Base-by-base conservation (phyloP, 192 early-diverging fungal genomes). In the Backusella circina region DNA sequence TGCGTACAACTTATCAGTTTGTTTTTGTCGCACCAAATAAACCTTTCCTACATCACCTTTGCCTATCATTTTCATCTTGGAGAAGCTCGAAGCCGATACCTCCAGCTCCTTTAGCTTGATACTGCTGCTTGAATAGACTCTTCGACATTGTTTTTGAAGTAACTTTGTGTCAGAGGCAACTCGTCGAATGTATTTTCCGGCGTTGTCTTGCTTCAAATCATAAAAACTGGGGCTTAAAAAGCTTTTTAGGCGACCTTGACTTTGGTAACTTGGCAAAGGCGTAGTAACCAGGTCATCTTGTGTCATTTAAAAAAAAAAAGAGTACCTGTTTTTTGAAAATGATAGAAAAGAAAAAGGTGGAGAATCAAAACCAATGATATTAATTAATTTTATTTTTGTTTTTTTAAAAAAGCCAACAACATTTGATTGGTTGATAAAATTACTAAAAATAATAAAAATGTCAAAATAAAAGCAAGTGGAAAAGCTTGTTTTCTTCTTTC, bases 1-100 rank as follows among this genome's bases (percentile, higher is more conserved):
- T 9, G 97, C 98, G 84, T 92, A 99, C 18, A 97, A 88, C 71
- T 90, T 90, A 67, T 88, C 89, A 0, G 89, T 86, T 50, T 91
- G 89, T 78, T 96, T 96, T 78, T 93, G 89, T 50, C 90, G 89
- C 54, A 99, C 97, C 78, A 99, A 85, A 77, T 96, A 99, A 12
- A 99, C 97, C 77, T 94, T 96, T 26, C 97, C 97, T 33, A 99
- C 97, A 77, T 98, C 97, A 44, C 97, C 97, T 79, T 97, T 97
- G 66, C 97, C 97, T 30, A 99, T 87, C 72, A 99, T 76, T 82
- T 92, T 87, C 70, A 98, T 88, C 78, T 98, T 98, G 21, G 82
- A 84, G 83, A 97, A 99, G 78, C 93, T 91, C 66, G 85, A 92
- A 3, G 97, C 96, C 16, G 90, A 87, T 3, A 98, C 97, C 75